Base-by-base conservation (phyloP, 129 eudicot genomes). In the Daucus carota region DNA sequence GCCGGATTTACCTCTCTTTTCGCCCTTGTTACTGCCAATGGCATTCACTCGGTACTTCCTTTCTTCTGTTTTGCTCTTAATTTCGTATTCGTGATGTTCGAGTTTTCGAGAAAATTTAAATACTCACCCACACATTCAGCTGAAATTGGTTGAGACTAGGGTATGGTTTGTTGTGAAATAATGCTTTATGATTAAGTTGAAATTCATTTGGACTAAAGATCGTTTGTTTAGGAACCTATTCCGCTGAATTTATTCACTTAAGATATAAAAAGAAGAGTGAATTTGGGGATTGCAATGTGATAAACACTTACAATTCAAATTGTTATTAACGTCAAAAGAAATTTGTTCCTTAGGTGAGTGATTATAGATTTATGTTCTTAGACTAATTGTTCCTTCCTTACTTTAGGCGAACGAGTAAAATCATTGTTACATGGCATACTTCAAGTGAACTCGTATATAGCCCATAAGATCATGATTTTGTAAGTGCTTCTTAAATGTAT, bases 1-100 rank as follows among this genome's bases (percentile, higher is more conserved):
- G 95, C 95, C 78, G 63, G 81, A 78, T 94, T 94, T 41, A 78
- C 95, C 72, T 92, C 95, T 67, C 66, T 88, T n/a, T 17, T 79
- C 63, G 89, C 90, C 13, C 60, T 90, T 63, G 82, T 93, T 24
- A 63, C 81, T 12, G 86, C 89, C 71, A 83, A 80, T 78, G 98
- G 95, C 82, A 85, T 93, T 80, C 85, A 83, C 74, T 83, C 96
- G 82, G 98, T 93, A 77, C 66, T 24, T 44, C 10, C 17, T 44
- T 65, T 43, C 0, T 17, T 48, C 5, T 62, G 6, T 20, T 54
- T 36, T 36, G 2, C 40, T 36, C n/a, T n/a, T n/a, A n/a, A 6
- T 6, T 52, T 22, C 2, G 3, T 12, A 52, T 52, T 52, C 18
- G 1, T 14, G 22, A 14, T 15, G 2, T 47, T 47, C 11, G 54